These are phyloP conservation scores for Monosporascus cannonballus DNA, from an alignment of 2,329 filamentous ascomycete genomes.

Conservation along the genomic window DNA sequence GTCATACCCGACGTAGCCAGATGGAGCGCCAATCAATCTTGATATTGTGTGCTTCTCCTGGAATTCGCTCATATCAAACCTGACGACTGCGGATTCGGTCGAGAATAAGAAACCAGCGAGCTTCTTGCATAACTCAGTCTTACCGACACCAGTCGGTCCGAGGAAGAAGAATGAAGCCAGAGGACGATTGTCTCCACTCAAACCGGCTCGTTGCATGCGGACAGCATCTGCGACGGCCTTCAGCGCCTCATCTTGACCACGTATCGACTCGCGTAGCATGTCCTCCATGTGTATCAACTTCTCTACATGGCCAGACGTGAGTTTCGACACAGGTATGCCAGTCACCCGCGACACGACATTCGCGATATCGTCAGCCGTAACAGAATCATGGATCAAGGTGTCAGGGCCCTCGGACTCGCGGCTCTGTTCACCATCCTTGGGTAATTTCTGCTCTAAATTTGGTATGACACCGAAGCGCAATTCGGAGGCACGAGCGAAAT, in stretches of 20 bases:
- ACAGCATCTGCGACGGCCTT: slow-evolving; percentile 89
- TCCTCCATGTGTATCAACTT: slow-evolving; percentile 97
- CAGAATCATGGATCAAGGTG: slow-evolving; percentile 80
- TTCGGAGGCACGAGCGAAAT: slow-evolving; percentile 87
- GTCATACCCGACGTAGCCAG: slow-evolving; percentile 94
- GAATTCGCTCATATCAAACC: slow-evolving; percentile 98
- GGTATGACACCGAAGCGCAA: slow-evolving; percentile 86
- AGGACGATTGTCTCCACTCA: slow-evolving; percentile 86
- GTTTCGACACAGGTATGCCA: slow-evolving; percentile 85
- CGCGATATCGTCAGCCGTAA: slow-evolving; percentile 93
- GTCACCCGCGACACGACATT: slow-evolving; percentile 86
- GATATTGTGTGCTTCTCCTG: slow-evolving; percentile 96
- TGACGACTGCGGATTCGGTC: slow-evolving; percentile 80
- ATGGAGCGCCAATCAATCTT: slow-evolving; percentile 83
- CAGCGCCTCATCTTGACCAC: slow-evolving; percentile 91
- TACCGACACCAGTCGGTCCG: slow-evolving; percentile 92
- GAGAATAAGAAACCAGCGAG: slow-evolving; percentile 91
- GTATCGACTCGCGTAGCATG: slow-evolving; percentile 72
- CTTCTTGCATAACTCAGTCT: slow-evolving; percentile 96
- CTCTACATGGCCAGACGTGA: slow-evolving; percentile 90
- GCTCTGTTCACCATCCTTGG: slow-evolving; percentile 57
- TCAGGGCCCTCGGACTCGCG: slow-evolving; percentile 32
- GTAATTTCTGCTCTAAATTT: slow-evolving; percentile 69
- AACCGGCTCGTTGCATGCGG: slow-evolving; percentile 83
- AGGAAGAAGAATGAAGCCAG: slow-evolving; percentile 97